phyloP scores from a whole-genome alignment of 768 basidiomycete species.

The Strobilomyces confusus region DNA sequence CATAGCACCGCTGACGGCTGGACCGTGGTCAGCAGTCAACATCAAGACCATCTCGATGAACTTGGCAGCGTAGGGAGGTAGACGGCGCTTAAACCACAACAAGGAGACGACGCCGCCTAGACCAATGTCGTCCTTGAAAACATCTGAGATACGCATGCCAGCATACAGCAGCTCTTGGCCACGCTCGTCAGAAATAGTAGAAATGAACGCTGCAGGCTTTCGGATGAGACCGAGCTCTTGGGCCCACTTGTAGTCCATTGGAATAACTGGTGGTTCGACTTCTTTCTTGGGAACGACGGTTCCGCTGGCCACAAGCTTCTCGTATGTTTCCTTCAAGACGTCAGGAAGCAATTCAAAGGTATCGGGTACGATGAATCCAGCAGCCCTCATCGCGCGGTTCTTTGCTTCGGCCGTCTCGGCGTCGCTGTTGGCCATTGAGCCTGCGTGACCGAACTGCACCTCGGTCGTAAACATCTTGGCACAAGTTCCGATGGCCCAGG shows the following conservation, averaged over 20 bases:
- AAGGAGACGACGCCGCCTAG: slow-evolving; percentile 94
- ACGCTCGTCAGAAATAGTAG: slow-evolving; percentile 98
- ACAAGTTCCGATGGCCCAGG: slow-evolving; percentile 99
- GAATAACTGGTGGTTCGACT: slow-evolving; percentile 89
- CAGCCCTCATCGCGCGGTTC: slow-evolving; percentile 91
- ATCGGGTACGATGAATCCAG: slow-evolving; percentile 94
- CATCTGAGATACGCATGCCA: slow-evolving; percentile 98
- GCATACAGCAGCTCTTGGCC: slow-evolving; percentile 98
- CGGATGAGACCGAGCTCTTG: slow-evolving; percentile 97
- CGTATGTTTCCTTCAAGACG: slow-evolving; percentile 82
- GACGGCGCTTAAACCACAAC: slow-evolving; percentile 95
- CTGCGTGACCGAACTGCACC: slow-evolving; percentile 99
- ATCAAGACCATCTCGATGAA: slow-evolving; percentile 99
- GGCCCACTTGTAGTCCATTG: slow-evolving; percentile 99
- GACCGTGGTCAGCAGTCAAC: slow-evolving; percentile 98
- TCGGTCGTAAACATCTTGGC: slow-evolving; percentile 99
- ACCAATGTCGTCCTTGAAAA: slow-evolving; percentile 97
- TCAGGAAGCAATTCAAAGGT: slow-evolving; percentile 95
- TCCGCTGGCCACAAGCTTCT: slow-evolving; percentile 69
- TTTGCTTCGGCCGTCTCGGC: slow-evolving; percentile 97
- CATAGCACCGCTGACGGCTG: slow-evolving; percentile 98
- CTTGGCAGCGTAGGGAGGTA: slow-evolving; percentile 92
- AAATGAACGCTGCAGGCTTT: slow-evolving; percentile 98
- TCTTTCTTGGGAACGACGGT: slow-evolving; percentile 68
- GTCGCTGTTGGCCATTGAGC: slow-evolving; percentile 96